Evolutionary conservation across 2,329 filamentous ascomycete species (phyloP).

Genomic region (Myotisia sp.): DNA sequence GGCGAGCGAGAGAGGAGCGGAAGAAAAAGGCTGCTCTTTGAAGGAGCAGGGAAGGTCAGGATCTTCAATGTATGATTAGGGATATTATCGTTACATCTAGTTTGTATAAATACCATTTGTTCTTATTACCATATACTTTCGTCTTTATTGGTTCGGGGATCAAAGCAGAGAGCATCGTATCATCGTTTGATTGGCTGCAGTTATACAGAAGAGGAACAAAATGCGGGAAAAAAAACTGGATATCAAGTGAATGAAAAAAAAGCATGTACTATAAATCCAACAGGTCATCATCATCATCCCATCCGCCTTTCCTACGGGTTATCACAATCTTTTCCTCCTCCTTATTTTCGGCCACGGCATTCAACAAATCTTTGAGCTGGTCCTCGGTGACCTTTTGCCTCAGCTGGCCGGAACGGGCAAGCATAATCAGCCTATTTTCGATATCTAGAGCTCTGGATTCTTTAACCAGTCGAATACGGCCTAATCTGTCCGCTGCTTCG

Average conservation of each 20-base stretch:
- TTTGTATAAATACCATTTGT: neutral
- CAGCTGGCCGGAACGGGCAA: constrained; percentile 78
- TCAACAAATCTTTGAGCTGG: constrained; percentile 83
- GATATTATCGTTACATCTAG: constrained; percentile 1
- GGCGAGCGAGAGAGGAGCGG: constrained; percentile 51
- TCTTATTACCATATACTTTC: neutral
- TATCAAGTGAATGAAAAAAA: too few species aligned
- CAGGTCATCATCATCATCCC: constrained; percentile 61
- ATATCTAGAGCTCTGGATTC: constrained; percentile 77
- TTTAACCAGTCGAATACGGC: constrained; percentile 90
- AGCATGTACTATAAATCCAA: constrained; percentile 30
- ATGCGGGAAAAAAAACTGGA: too few species aligned
- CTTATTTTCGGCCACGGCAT: constrained; percentile 62
- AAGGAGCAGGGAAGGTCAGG: constrained; percentile 6
- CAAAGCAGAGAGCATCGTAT: too few species aligned
- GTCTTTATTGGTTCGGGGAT: too few species aligned
- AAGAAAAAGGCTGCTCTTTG: constrained; percentile 44
- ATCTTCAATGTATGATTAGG: constrained; percentile 7
- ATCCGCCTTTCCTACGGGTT: constrained; percentile 64
- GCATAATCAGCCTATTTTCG: constrained; percentile 83
- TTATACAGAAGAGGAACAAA: neutral
- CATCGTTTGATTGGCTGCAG: too few species aligned
- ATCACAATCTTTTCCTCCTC: constrained; percentile 76
- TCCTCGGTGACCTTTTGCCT: constrained; percentile 77
- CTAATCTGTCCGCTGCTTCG: constrained; percentile 81